These are phyloP conservation scores for Juglanconis sp. DNA, from an alignment of 2,329 filamentous ascomycete genomes.

Conservation along the genomic window DNA sequence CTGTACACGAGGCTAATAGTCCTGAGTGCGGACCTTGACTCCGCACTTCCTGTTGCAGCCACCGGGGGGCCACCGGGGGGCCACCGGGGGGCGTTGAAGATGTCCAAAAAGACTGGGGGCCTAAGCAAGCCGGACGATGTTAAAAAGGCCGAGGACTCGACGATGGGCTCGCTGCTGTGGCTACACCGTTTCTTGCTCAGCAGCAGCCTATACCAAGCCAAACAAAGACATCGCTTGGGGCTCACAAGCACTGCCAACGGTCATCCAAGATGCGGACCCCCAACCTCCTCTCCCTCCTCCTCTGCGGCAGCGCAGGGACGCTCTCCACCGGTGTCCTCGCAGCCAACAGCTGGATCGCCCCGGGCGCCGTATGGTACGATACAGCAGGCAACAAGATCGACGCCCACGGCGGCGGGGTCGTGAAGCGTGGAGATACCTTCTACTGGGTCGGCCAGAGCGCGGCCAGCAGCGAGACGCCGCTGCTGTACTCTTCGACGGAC, in stretches of 20 bases:
- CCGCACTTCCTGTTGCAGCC: no score
- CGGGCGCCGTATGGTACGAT: slow-evolving; percentile 37
- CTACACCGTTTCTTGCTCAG: no score
- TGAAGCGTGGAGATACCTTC: slow-evolving; percentile 34
- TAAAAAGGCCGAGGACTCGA: no score
- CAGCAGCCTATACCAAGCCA: no score
- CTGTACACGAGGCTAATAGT: no score
- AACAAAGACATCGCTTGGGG: no score
- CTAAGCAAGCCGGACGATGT: no score
- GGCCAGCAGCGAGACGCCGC: slow-evolving; percentile 32
- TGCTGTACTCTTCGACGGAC: slow-evolving; percentile 38
- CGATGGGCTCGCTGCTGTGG: no score
- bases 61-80: no score
- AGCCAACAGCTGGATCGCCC: slow-evolving; percentile 34
- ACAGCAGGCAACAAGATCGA: slow-evolving; percentile 37
- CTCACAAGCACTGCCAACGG: background rate
- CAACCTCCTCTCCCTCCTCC: background rate
- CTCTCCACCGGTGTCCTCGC: background rate
- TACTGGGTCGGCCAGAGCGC: slow-evolving; percentile 39
- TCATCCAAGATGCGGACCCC: background rate
- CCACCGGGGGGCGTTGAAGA: no score
- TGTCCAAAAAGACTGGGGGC: no score
- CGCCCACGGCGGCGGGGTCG: slow-evolving; percentile 36
- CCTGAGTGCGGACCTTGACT: no score
- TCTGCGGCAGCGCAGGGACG: background rate